Evolutionary conservation across 2,329 filamentous ascomycete genomes (phyloP).

Genomic region (Aphanoascus verrucosus): DNA sequence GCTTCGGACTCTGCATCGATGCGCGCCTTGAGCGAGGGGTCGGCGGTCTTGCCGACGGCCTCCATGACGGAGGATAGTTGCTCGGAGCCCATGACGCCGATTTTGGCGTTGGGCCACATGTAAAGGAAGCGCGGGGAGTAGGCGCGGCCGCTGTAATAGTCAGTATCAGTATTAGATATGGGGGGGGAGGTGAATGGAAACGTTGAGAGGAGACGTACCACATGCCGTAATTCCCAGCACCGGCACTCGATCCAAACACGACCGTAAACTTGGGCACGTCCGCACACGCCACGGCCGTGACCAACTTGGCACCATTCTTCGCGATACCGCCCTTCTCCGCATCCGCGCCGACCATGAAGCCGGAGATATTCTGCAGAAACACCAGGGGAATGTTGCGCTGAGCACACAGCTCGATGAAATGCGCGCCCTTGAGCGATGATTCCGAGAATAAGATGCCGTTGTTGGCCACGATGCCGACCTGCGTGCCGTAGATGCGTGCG

Average conservation of each 20-base stretch:
- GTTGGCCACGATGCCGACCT: slow-evolving; percentile 87
- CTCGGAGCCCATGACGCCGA: slow-evolving; percentile 91
- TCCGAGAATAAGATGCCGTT: slow-evolving; percentile 90
- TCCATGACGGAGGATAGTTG: slow-evolving; percentile 91
- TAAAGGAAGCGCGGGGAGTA: slow-evolving; percentile 86
- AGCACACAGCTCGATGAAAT: slow-evolving; percentile 91
- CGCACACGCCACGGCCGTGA: slow-evolving; percentile 87
- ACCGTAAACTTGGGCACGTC: slow-evolving; percentile 96
- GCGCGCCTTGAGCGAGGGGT: slow-evolving; percentile 66
- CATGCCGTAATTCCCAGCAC: slow-evolving; percentile 97
- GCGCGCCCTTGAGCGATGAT: slow-evolving; percentile 81
- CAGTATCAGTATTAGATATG: slow-evolving; percentile 6
- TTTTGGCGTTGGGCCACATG: slow-evolving; percentile 97
- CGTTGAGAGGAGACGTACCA: slow-evolving; percentile 43
- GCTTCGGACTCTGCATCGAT: slow-evolving; percentile 89
- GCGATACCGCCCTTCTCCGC: slow-evolving; percentile 92
- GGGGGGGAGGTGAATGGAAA: not conserved
- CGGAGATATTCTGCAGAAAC: slow-evolving; percentile 92
- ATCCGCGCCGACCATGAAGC: slow-evolving; percentile 94
- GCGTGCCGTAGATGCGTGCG: slow-evolving; percentile 77
- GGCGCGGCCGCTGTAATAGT: slow-evolving; percentile 58
- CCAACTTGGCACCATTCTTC: slow-evolving; percentile 94
- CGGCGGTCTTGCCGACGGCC: slow-evolving; percentile 72
- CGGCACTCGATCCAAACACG: slow-evolving; percentile 84
- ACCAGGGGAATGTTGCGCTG: slow-evolving; percentile 82